Conservation (phyloP, 352 stramenopile genomes). For the Pythium grandisporangium region DNA sequence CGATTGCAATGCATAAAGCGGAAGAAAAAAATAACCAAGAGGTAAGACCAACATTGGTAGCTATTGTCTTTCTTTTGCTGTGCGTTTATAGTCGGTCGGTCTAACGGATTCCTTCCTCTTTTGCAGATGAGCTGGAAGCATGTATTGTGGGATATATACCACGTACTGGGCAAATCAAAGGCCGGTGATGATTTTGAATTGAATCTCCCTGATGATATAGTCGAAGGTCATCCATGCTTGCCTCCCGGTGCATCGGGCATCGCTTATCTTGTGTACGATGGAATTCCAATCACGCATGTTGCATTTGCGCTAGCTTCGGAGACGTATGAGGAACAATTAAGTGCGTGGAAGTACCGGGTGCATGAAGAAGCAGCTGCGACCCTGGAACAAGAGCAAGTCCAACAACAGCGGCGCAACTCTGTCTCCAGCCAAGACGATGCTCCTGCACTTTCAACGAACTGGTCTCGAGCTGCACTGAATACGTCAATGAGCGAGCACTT, state of each 20-base stretch:
- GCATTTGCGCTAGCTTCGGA: slow-evolving; percentile 92
- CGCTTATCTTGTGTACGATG: slow-evolving; percentile 91
- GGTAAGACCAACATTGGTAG: no score
- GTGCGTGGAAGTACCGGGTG: slow-evolving; percentile 49
- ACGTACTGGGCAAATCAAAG: slow-evolving; percentile 42
- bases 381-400: slow-evolving; percentile 5
- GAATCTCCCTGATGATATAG: slow-evolving; percentile 46
- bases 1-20: no score
- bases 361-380: slow-evolving; percentile 27
- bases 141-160: slow-evolving; percentile 62
- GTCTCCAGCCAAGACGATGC: not conserved
- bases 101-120: no score
- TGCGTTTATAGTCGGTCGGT: no score
- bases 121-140: slow-evolving; percentile 36
- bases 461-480: slow-evolving; percentile 50
- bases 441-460: slow-evolving; percentile 39
- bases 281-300: slow-evolving; percentile 91
- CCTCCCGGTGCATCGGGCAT: slow-evolving; percentile 81
- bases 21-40: no score
- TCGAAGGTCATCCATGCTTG: slow-evolving; percentile 84
- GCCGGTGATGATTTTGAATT: slow-evolving; percentile 68
- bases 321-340: slow-evolving; percentile 75
- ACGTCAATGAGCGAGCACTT: slow-evolving; percentile 46
- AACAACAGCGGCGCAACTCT: no score
- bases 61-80: no score